Base-by-base conservation (phyloP, 305 asterid species). In the Striga hermonthica region DNA sequence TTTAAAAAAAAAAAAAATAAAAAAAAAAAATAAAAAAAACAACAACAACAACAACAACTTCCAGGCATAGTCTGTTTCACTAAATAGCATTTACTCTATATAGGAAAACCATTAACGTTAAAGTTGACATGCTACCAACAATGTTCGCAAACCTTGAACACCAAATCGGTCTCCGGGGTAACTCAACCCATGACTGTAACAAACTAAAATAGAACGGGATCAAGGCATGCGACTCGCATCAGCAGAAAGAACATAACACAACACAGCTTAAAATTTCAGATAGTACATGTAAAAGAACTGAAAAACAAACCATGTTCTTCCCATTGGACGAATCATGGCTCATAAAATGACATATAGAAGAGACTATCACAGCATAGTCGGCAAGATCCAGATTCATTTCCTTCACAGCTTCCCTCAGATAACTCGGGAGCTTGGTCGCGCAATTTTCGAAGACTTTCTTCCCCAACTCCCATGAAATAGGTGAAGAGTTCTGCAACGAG, bases 401-500 rank as follows among this genome's bases (percentile, higher is more conserved):
- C 71, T 78, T 70, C 78, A 82, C 82, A 9, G 88, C 85, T 69
- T 78, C 81, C 54, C 57, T 76, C 66, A 91, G 77, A 67, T 64
- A 72, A 62, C 56, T 50, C 31, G 3, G 56, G 15, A 50, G 74
- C 65, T 71, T 82, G 64, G 75, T 63, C 38, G 88, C 80, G 68
- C 95, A 85, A 38, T 78, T 77, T 79, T 78, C 77, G 28, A 87
- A 38, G 70, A 91, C 86, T 37, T 71, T 79, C 79, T 60, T 75
- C 64, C 89, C 98, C 83, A 91, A 77, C 62, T 84, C 78, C 78
- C 83, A 84, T 7, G 95, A 82, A 66, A 72, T 36, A 70, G 84
- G 85, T 1, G 93, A 85, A 60, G 68, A 44, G 43, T 52, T 77
- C 98, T 91, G 90, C 69, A 79, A 65, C 62, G 74, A 64, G 61